Evolutionary conservation across 345 rosid genomes (phyloP), one percentile per base, ranked within the genome.

Genomic region (Boechera divaricarpa): DNA sequence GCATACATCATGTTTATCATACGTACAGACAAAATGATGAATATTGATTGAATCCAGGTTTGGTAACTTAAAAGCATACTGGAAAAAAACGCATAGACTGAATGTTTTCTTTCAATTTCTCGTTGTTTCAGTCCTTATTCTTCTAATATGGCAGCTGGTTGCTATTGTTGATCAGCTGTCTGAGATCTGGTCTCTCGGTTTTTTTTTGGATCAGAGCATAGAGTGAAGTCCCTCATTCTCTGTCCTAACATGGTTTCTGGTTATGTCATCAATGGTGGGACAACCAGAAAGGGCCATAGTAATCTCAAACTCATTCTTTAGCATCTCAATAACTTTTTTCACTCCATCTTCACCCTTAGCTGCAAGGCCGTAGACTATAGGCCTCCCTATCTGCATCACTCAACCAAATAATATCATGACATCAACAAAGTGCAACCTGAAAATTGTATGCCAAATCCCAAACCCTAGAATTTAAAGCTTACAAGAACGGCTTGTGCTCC

Each of bases 401-500:
- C 2, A 60, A 41, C 51, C 38, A 67, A 10, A 55, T 12, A n/a
- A 24, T 26, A 59, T 76, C 3, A 28, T 28, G 29, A 63, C 47
- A 48, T 35, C 28, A 57, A 29, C 10, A 21, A 0, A 29, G 6
- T 24, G 16, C 10, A 38, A 72, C 71, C 52, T 32, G 54, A 67
- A 15, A 41, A 16, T 9, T 10, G 3, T 28, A 28, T 28, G 29
- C 29, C 29, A 1, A 2, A 55, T 63, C 16, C 60, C 7, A 47
- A 38, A 12, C 29, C 29, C 29, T 42, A 26, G 41, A 29, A 45
- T 18, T 9, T 5, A 48, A 72, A 70, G 69, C 87, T 82, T 83
- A 90, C 98, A 60, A 94, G 93, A 60, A 94, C 90, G 76, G 95
- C 93, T 84, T 87, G 83, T 18, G 97, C 98, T n/a, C 97, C 97